phyloP scores from a whole-genome alignment of 768 basidiomycete genomes.

The Galerina marginata region DNA sequence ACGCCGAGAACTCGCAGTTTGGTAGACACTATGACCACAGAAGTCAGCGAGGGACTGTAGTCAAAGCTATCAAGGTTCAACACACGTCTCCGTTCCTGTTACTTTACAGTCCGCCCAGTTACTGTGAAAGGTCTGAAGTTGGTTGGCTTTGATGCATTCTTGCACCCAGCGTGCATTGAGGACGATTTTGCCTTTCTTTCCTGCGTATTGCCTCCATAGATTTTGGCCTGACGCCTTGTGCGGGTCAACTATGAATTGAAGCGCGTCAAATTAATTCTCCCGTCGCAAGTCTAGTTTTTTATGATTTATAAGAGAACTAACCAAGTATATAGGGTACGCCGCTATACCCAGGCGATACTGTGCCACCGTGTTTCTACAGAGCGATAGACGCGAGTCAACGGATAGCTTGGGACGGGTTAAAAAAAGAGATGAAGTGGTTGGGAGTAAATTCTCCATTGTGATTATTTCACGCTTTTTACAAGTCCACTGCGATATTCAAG shows the following conservation, averaged over 20 bases:
- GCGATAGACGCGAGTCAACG: conserved; percentile 1
- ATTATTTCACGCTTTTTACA: background rate
- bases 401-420: background rate
- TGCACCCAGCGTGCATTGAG: conserved; percentile 77
- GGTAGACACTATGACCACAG: conserved; percentile 5
- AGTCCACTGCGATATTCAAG: background rate
- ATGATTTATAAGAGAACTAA: conserved; percentile 34
- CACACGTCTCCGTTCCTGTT: conserved; percentile 73
- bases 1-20: conserved; percentile 13
- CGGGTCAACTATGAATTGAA: conserved; percentile 65
- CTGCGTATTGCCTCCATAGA: conserved; percentile 77
- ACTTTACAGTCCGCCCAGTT: conserved; percentile 87
- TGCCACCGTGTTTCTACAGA: conserved; percentile 77
- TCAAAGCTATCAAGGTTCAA: conserved; percentile 9
- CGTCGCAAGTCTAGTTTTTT: background rate
- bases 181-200: conserved; percentile 82
- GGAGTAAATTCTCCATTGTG: background rate
- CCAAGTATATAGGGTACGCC: conserved; percentile 82
- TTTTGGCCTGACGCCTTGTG: conserved; percentile 81
- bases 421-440: background rate
- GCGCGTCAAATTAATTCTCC: background rate
- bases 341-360: conserved; percentile 76
- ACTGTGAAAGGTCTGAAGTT: conserved; percentile 74
- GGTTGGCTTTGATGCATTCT: conserved; percentile 73
- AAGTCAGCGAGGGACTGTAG: conserved; percentile 4